phyloP scores from a whole-genome alignment of 129 eudicot species.

The Pseudognaphalium luteoalbum region DNA sequence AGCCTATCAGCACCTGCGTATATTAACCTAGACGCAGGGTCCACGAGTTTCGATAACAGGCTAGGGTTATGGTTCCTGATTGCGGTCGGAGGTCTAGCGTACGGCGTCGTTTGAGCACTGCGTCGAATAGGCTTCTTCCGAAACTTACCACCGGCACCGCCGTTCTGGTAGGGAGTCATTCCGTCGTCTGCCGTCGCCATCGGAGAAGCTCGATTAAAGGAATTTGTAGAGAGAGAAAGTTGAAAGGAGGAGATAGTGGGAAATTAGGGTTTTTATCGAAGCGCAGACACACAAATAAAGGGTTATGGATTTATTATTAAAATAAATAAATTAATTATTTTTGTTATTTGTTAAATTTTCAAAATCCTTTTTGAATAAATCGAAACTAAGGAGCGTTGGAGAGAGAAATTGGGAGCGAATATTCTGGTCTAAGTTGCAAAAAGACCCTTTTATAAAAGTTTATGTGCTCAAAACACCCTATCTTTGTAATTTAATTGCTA shows the following conservation, averaged over 20 bases:
- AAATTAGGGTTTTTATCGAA: constrained; percentile 69
- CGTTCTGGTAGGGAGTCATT: constrained; percentile 36
- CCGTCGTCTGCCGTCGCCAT: constrained; percentile 73
- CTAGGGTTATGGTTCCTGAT: constrained; percentile 47
- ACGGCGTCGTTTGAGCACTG: constrained; percentile 65
- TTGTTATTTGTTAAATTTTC: too few relatives aligned
- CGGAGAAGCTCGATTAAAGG: constrained; percentile 25
- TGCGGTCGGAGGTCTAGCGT: constrained; percentile 77
- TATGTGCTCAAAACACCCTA: too few relatives aligned
- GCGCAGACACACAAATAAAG: constrained; percentile 12
- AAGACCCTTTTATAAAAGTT: background rate
- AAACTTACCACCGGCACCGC: constrained; percentile 81
- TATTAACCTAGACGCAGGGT: constrained; percentile 76
- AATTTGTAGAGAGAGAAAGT: constrained; percentile 31
- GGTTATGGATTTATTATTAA: constrained; percentile 21
- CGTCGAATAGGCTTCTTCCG: constrained; percentile 60
- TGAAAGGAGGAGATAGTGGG: constrained; percentile 26
- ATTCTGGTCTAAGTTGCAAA: constrained; percentile 7
- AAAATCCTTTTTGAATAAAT: background rate
- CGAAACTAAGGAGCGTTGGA: constrained; percentile 34
- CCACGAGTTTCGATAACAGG: constrained; percentile 50
- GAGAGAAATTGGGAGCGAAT: constrained; percentile 26
- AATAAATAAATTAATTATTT: background rate
- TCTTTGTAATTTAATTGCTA: too few relatives aligned
- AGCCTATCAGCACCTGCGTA: constrained; percentile 66